A percentile compares a stretch with the other conserved stretches of the same genome.
These are phyloP conservation scores for Rhodotorula paludigena DNA, from an alignment of 768 basidiomycete genomes.

Conservation along the genomic window DNA sequence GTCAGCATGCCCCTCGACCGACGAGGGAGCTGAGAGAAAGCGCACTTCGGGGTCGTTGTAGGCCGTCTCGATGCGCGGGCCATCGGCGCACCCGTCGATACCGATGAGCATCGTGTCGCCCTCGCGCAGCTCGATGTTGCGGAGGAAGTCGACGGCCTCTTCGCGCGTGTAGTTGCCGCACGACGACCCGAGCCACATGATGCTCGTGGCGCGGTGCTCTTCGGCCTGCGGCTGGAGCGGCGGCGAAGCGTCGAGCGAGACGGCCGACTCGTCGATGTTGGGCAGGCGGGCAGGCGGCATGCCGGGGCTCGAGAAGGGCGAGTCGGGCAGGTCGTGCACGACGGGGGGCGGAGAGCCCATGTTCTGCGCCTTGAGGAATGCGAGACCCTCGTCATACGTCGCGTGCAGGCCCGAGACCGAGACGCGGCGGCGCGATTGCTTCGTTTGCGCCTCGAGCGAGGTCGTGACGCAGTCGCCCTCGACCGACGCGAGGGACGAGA, in stretches of 20 bases:
- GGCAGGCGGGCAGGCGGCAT: slow-evolving; percentile 1
- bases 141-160: slow-evolving; percentile 68
- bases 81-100: slow-evolving; percentile 76
- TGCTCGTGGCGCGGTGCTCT: slow-evolving; percentile 39
- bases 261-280: slow-evolving; percentile 13
- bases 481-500: slow-evolving; percentile 56
- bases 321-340: not conserved
- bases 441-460: slow-evolving; percentile 22
- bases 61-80: slow-evolving; percentile 67
- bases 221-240: slow-evolving; percentile 1
- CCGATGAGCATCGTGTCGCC: slow-evolving; percentile 80
- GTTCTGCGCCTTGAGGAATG: slow-evolving; percentile 58
- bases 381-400: slow-evolving; percentile 83
- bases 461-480: slow-evolving; percentile 38
- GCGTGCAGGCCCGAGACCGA: slow-evolving; percentile 78
- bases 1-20: slow-evolving; percentile 52
- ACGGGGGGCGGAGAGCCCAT: not conserved
- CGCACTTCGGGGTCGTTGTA: slow-evolving; percentile 70
- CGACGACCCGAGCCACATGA: slow-evolving; percentile 87
- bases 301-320: slow-evolving; percentile 7
- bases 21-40: not conserved
- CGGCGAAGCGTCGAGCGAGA: not conserved
- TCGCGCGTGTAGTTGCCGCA: slow-evolving; percentile 79
- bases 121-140: slow-evolving; percentile 48
- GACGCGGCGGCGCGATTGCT: slow-evolving; percentile 62